A percentile compares a stretch with the other conserved stretches of the same genome.
phyloP scores from a whole-genome alignment of 306 rosid genomes.

The Cicer yamashitae region DNA sequence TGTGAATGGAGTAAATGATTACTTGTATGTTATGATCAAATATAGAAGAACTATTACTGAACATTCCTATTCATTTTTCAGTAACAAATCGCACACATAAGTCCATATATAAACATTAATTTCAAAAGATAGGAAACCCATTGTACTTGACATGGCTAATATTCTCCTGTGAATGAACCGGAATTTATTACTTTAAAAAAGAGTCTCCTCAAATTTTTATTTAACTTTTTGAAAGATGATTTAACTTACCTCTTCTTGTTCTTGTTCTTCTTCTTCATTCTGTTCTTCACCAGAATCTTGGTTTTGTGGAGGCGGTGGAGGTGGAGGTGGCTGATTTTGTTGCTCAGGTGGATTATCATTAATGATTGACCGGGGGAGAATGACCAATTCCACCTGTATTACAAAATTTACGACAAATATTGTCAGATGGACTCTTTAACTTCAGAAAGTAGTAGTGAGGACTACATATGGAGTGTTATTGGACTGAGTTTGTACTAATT shows the following conservation, averaged over 20 bases:
- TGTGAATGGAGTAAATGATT: too few species aligned
- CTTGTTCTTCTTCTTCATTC: constrained; percentile 80
- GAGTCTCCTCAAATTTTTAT: constrained; percentile 10
- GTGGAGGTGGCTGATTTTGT: constrained; percentile 95
- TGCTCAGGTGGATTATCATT: constrained; percentile 91
- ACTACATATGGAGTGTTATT: background rate
- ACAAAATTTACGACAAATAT: constrained; percentile 41
- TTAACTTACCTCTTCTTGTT: constrained; percentile 68
- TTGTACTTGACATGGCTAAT: constrained; percentile 24
- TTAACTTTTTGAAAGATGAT: constrained; percentile 39
- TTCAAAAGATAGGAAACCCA: constrained; percentile 40
- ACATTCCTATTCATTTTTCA: constrained; percentile 7
- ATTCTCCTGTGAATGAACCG: constrained; percentile 33
- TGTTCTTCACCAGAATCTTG: constrained; percentile 87
- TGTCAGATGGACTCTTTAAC: constrained; percentile 14
- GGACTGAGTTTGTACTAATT: constrained; percentile 9
- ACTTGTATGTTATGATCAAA: too few species aligned
- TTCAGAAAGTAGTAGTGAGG: constrained; percentile 17
- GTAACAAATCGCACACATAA: constrained; percentile 18
- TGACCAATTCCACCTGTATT: constrained; percentile 89
- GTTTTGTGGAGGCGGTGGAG: constrained; percentile 97
- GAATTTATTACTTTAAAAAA: constrained; percentile 15
- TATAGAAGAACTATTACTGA: constrained; percentile 17
- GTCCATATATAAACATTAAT: constrained; percentile 41
- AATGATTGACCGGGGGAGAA: constrained; percentile 81